phyloP scores from a whole-genome alignment of 768 basidiomycete genomes.

The Mycena albidolilacea region DNA sequence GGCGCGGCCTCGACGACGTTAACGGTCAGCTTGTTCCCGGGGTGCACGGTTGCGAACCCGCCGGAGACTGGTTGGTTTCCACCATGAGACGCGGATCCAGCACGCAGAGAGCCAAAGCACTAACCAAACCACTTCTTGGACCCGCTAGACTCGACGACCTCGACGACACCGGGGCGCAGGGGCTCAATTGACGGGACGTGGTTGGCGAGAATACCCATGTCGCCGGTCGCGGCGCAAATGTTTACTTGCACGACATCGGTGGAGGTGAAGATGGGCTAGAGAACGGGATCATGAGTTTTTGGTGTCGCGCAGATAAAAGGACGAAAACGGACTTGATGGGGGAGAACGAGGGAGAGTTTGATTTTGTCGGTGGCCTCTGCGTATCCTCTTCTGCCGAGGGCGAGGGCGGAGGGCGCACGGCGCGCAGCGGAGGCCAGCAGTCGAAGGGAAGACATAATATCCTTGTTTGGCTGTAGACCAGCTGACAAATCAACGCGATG shows the following conservation, averaged over 20 bases:
- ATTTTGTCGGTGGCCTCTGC: conserved; percentile 94
- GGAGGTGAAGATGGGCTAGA: conserved; percentile 90
- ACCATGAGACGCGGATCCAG: not conserved
- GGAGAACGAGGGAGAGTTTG: conserved; percentile 92
- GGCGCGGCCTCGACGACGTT: conserved; percentile 98
- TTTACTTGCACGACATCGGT: conserved; percentile 97
- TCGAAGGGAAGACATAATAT: conserved; percentile 86
- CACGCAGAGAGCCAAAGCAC: not conserved
- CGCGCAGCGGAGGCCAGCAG: conserved; percentile 76
- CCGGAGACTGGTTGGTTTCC: conserved; percentile 79
- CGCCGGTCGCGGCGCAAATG: conserved; percentile 92
- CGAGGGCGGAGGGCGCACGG: conserved; percentile 66
- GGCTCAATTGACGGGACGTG: conserved; percentile 98
- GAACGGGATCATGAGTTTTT: not conserved
- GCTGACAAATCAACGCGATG: not conserved
- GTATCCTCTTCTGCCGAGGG: conserved; percentile 84
- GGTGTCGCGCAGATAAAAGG: not conserved
- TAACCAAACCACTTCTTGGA: conserved; percentile 98
- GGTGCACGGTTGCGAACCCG: conserved; percentile 98
- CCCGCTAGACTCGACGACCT: conserved; percentile 88
- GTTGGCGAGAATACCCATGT: conserved; percentile 99
- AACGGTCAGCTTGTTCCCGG: conserved; percentile 96
- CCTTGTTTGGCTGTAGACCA: conserved; percentile 8
- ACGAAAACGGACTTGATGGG: conserved; percentile 84
- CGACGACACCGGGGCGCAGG: conserved; percentile 93